Conservation (phyloP, 2,329 filamentous ascomycete genomes). For the Penicillium crustosum region DNA sequence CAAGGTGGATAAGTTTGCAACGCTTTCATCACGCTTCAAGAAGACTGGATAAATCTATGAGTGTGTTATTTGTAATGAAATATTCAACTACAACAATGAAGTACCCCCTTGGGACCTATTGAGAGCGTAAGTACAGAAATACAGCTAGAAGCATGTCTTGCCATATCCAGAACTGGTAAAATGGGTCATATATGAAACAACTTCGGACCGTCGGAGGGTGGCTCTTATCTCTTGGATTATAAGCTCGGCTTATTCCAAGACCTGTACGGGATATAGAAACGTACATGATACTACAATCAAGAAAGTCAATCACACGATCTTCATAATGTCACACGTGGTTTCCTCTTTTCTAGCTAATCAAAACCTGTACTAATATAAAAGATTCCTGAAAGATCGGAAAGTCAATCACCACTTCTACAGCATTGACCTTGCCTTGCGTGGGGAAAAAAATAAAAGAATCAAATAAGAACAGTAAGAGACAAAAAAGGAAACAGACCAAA, state of each 20-base stretch:
- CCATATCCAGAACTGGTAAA: not conserved
- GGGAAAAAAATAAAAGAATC: not conserved
- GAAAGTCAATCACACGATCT: not conserved
- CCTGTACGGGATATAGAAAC: too few species aligned
- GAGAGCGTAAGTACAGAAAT: not conserved
- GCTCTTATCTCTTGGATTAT: not conserved
- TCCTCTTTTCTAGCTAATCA: not conserved
- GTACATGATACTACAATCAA: not conserved
- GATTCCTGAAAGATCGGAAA: not conserved
- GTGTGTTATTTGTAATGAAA: not conserved
- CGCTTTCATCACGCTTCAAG: constrained; percentile 74
- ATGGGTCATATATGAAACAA: not conserved
- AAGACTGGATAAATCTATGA: constrained; percentile 46
- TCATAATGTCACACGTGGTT: not conserved
- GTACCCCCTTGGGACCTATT: not conserved
- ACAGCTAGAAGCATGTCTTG: not conserved
- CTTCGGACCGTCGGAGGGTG: not conserved
- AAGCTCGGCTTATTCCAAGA: not conserved
- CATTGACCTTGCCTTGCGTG: constrained; percentile 7
- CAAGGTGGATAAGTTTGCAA: constrained; percentile 64
- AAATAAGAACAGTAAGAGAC: constrained; percentile 1
- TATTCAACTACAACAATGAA: constrained; percentile 3
- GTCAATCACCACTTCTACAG: constrained; percentile 10
- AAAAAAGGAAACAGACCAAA: constrained; percentile 13
- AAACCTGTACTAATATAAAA: not conserved